phyloP scores from a whole-genome alignment of 352 stramenopile species.

The Globisporangium heterothallicum region DNA sequence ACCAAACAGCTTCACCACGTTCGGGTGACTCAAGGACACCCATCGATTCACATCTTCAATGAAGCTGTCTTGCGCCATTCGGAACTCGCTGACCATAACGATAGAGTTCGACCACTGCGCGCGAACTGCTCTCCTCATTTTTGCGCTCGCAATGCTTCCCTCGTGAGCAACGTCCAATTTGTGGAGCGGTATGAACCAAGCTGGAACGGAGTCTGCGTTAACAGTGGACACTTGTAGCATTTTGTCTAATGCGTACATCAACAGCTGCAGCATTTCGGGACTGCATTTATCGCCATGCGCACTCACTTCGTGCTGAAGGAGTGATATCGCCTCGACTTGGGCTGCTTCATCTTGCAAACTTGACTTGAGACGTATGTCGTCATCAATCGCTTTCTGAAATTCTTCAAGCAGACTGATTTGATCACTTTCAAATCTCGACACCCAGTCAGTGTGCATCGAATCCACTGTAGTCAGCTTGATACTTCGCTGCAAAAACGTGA shows the following conservation, averaged over 20 bases:
- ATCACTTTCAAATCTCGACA: not conserved
- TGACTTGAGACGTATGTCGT: not conserved
- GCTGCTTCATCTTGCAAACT: not conserved
- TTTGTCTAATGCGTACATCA: not conserved
- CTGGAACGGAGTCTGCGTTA: not conserved
- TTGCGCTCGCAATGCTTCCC: not conserved
- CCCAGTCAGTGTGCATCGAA: not conserved
- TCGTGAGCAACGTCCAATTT: slow-evolving; percentile 65
- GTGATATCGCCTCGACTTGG: not conserved
- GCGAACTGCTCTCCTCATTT: not conserved
- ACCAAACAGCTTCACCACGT: slow-evolving; percentile 15
- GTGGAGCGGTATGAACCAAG: slow-evolving; percentile 76
- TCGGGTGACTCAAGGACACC: slow-evolving; percentile 6
- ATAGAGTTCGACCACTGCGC: slow-evolving; percentile 37
- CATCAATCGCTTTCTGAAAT: not conserved
- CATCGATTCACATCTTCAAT: not conserved
- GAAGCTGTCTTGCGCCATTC: not conserved
- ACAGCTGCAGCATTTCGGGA: not conserved
- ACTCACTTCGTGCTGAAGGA: slow-evolving; percentile 1
- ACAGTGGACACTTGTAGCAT: not conserved
- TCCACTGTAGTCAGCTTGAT: not conserved
- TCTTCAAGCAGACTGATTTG: not conserved
- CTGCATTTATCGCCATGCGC: slow-evolving; percentile 3
- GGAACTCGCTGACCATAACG: not conserved
- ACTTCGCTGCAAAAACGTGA: not conserved